Evolutionary conservation across 140 eudicot species (phyloP), one percentile per base, ranked within the genome.

Genomic region (Oenanthe javanica): DNA sequence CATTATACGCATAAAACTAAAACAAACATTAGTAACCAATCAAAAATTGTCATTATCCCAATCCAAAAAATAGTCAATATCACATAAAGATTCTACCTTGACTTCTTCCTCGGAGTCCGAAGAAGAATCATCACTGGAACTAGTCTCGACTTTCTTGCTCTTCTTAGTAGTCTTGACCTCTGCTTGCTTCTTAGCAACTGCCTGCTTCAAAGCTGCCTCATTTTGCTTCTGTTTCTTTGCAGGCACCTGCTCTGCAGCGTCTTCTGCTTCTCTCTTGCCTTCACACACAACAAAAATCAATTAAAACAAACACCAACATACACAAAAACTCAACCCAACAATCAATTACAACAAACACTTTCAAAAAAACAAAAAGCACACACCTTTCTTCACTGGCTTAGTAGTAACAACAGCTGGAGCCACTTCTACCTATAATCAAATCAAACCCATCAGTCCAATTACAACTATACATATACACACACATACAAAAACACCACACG

Each of bases 181-280:
- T 1, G 42, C 36, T 70, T 81, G 76, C 57, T 52, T 55, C 64
- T 80, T 42, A 36, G 43, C 81, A 36, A 72, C 31, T 9, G 79
- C 84, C 55, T 77, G 49, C 71, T 73, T 77, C 23, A 79, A 79
- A 27, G 71, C 82, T 13, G 42, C 16, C 11, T 21, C 78, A 31
- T 31, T 31, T 46, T 61, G 16, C 49, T 84, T 84, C 36, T 80
- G 84, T 76, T 84, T 84, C 84, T 80, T 84, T 21, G 84, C 77
- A 25, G 77, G 50, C 47, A 46, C 86, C 13, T 36, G 79, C 55
- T 84, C 77, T 78, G 77, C 81, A 13, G 16, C 79, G 71, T 38
- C 78, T 31, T 80, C 87, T 2, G 84, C 87, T 49, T 49, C 81
- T 80, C 87, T 80, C 84, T 84, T 84, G 23, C 87, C 87, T 84